Conservation (phyloP, 257 asterid species). For the Cordia subcordata region DNA sequence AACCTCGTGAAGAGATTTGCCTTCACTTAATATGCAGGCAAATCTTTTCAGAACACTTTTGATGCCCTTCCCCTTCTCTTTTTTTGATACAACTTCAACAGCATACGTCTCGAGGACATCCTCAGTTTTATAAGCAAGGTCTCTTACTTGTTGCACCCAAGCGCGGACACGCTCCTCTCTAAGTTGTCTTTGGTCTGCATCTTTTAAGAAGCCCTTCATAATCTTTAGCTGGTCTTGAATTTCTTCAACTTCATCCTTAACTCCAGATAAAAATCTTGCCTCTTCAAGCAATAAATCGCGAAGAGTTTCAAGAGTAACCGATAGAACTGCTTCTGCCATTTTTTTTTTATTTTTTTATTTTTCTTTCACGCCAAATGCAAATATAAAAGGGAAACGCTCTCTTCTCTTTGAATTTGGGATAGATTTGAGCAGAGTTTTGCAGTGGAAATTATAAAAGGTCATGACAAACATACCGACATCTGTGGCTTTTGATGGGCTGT, state of each 20-base stretch:
- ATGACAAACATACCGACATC: too few relatives aligned
- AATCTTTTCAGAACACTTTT: background rate
- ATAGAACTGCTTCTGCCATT: background rate
- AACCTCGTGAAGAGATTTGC: background rate
- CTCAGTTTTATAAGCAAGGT: background rate
- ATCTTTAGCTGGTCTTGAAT: background rate
- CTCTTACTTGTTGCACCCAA: background rate
- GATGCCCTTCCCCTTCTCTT: background rate
- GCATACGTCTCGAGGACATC: background rate
- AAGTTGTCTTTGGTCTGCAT: background rate
- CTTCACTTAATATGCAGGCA: background rate
- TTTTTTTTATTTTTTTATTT: too few relatives aligned
- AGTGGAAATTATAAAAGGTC: too few relatives aligned
- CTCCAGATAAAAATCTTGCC: conserved; percentile 11
- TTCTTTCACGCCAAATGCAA: too few relatives aligned
- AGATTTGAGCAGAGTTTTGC: too few relatives aligned
- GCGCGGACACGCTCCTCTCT: background rate
- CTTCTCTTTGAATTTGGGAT: too few relatives aligned
- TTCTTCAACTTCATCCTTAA: conserved; percentile 6
- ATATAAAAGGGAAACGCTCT: too few relatives aligned
- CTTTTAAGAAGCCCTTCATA: background rate
- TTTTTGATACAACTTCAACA: background rate
- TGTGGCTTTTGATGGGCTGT: too few relatives aligned
- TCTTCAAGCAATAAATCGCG: conserved; percentile 9
- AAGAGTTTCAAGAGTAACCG: conserved; percentile 8